Conservation (phyloP, 495 filamentous ascomycete species). For the Tuber brumale region DNA sequence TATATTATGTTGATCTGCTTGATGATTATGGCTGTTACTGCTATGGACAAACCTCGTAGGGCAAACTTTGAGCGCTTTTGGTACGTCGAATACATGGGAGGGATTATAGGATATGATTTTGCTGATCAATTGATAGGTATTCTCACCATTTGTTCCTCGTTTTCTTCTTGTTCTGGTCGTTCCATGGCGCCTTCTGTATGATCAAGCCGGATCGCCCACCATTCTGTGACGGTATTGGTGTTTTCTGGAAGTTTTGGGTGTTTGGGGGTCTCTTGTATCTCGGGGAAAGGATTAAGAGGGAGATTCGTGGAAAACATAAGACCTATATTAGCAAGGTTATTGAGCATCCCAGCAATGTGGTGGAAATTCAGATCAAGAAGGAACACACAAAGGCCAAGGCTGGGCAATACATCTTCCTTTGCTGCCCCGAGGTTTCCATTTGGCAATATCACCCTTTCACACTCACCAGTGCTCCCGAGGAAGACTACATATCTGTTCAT, state of each 20-base stretch:
- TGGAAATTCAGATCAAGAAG: slow-evolving; percentile 82
- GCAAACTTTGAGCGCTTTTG: slow-evolving; percentile 74
- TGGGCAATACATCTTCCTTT: slow-evolving; percentile 77
- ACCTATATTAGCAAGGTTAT: slow-evolving; percentile 77
- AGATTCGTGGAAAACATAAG: slow-evolving; percentile 64
- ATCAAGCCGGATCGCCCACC: slow-evolving; percentile 67
- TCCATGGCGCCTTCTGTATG: slow-evolving; percentile 76
- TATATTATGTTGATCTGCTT: slow-evolving; percentile 68
- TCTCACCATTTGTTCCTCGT: slow-evolving; percentile 71
- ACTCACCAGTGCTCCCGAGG: slow-evolving; percentile 69
- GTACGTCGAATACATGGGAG: slow-evolving; percentile 45
- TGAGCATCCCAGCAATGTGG: slow-evolving; percentile 74
- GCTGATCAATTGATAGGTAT: slow-evolving; percentile 30
- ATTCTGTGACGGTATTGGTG: slow-evolving; percentile 60
- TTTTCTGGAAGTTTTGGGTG: slow-evolving; percentile 78
- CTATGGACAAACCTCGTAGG: slow-evolving; percentile 60
- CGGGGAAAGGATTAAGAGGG: slow-evolving; percentile 61
- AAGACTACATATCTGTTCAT: slow-evolving; percentile 76
- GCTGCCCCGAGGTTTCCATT: slow-evolving; percentile 70
- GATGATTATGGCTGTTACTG: slow-evolving; percentile 62
- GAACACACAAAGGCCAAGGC: slow-evolving; percentile 68
- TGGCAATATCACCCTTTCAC: slow-evolving; percentile 79
- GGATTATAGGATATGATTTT: background rate
- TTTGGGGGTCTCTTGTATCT: slow-evolving; percentile 67
- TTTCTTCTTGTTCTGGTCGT: slow-evolving; percentile 75